Percentiles rank a stretch among this genome's conserved stretches.
phyloP scores from a whole-genome alignment of 2,329 filamentous ascomycete species.

The Corynespora cassiicola region DNA sequence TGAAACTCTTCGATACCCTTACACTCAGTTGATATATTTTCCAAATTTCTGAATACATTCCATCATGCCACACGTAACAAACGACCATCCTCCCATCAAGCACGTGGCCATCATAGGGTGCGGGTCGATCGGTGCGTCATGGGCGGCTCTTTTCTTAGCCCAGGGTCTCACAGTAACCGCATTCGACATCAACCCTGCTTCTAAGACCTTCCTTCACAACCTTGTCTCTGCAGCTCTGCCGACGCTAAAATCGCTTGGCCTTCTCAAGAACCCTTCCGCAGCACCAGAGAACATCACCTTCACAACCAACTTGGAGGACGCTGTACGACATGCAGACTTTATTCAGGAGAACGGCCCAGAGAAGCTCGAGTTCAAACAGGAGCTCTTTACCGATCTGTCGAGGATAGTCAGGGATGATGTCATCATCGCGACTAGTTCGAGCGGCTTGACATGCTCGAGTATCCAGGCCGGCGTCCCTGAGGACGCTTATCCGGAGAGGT shows the following conservation, averaged over 20 bases:
- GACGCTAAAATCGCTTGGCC: conserved; percentile 13
- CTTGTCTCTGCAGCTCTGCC: conserved; percentile 19
- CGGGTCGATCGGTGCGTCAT: conserved; percentile 50
- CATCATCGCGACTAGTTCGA: conserved; percentile 51
- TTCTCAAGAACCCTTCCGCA: conserved; percentile 11
- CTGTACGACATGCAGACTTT: conserved; percentile 35
- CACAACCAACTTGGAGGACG: conserved; percentile 23
- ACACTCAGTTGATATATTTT: no score
- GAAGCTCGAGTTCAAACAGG: conserved; percentile 47
- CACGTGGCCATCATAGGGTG: conserved; percentile 44
- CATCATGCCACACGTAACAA: conserved; percentile 9
- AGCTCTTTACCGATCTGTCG: conserved; percentile 45
- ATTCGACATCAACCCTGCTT: conserved; percentile 48
- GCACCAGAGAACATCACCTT: conserved; percentile 15
- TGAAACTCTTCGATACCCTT: no score
- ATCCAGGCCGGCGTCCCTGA: conserved; percentile 29
- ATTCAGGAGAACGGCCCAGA: conserved; percentile 53
- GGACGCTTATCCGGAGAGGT: conserved; percentile 34
- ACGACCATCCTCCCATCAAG: conserved; percentile 7
- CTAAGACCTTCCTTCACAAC: conserved; percentile 26
- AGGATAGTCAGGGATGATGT: conserved; percentile 32
- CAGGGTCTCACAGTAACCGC: conserved; percentile 48
- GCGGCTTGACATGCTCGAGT: conserved; percentile 44
- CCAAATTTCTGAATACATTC: no score
- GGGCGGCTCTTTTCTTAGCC: conserved; percentile 50